Conservation (phyloP, 1,284 basidiomycete genomes). For the Vanrija sp. region DNA sequence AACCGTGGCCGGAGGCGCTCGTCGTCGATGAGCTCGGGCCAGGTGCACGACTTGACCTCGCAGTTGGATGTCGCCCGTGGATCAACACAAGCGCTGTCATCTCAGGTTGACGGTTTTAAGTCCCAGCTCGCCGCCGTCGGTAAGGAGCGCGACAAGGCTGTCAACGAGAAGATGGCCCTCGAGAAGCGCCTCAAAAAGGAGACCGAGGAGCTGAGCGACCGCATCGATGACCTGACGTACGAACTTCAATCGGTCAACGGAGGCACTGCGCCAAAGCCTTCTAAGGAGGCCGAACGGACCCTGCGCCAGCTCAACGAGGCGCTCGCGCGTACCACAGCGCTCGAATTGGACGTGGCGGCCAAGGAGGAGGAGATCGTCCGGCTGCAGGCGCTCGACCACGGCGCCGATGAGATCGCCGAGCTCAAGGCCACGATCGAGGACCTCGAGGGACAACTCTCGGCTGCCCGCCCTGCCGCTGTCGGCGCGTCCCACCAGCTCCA, state of each 20-base stretch:
- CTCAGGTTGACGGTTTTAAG: constrained; percentile 27
- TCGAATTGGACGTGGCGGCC: constrained; percentile 1
- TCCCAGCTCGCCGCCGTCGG: constrained; percentile 29
- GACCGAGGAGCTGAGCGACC: constrained; percentile 31
- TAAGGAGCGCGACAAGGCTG: constrained; percentile 37
- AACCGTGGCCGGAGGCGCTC: constrained; percentile 15
- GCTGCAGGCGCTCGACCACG: not conserved
- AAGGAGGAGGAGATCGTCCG: constrained; percentile 5
- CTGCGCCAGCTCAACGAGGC: constrained; percentile 2
- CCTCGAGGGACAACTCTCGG: constrained; percentile 21
- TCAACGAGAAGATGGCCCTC: constrained; percentile 45
- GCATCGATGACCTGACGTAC: constrained; percentile 40
- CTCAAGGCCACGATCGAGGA: constrained; percentile 12
- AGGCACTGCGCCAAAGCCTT: constrained; percentile 3
- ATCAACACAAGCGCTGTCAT: not conserved
- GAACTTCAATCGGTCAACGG: constrained; percentile 37
- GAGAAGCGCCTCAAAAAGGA: constrained; percentile 34
- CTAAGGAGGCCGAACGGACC: constrained; percentile 25
- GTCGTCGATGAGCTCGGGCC: constrained; percentile 25
- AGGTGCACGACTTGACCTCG: constrained; percentile 25
- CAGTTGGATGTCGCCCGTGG: constrained; percentile 16
- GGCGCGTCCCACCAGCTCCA: constrained; percentile 14
- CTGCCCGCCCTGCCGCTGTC: constrained; percentile 7
- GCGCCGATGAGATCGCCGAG: not conserved
- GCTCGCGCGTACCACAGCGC: not conserved